A percentile compares a stretch with the other conserved stretches of the same genome.
Conservation (phyloP, 164 flowering plant species). For the Umbilicus rupestris region DNA sequence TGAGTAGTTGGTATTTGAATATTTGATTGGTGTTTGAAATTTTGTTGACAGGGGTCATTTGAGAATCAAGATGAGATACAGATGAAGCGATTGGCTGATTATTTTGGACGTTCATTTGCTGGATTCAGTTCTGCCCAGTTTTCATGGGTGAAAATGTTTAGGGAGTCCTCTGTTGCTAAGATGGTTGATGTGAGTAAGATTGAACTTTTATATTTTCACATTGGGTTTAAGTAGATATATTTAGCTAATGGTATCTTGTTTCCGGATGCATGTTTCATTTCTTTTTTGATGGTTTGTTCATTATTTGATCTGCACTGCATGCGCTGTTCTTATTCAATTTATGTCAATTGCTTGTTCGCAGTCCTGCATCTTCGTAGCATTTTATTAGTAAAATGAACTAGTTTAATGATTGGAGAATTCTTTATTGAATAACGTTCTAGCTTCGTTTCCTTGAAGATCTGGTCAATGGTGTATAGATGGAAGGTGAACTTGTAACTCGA, state of each 20-base stretch:
- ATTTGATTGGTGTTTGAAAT: neutral
- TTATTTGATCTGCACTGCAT: neutral
- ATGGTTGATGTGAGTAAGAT: conserved; percentile 43
- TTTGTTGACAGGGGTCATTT: conserved; percentile 31
- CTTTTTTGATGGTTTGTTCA: neutral
- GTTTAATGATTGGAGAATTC: neutral
- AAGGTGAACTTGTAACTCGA: too few relatives aligned
- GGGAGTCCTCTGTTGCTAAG: conserved; percentile 48
- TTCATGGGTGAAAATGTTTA: conserved; percentile 52
- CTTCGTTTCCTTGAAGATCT: too few relatives aligned
- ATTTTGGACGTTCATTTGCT: conserved; percentile 48
- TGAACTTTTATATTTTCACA: neutral
- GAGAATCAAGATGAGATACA: conserved; percentile 44
- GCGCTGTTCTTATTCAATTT: neutral
- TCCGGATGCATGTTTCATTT: neutral
- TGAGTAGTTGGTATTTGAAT: neutral
- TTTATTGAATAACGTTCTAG: too few relatives aligned
- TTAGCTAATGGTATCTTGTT: neutral
- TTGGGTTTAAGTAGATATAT: neutral
- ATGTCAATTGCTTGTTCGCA: neutral
- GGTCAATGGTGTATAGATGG: too few relatives aligned
- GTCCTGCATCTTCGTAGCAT: neutral
- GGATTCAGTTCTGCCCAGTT: conserved; percentile 39
- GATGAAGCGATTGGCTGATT: conserved; percentile 61
- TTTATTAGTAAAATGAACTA: neutral